phyloP scores from a whole-genome alignment of 2,329 filamentous ascomycete genomes.

The Cladosporium sp. region DNA sequence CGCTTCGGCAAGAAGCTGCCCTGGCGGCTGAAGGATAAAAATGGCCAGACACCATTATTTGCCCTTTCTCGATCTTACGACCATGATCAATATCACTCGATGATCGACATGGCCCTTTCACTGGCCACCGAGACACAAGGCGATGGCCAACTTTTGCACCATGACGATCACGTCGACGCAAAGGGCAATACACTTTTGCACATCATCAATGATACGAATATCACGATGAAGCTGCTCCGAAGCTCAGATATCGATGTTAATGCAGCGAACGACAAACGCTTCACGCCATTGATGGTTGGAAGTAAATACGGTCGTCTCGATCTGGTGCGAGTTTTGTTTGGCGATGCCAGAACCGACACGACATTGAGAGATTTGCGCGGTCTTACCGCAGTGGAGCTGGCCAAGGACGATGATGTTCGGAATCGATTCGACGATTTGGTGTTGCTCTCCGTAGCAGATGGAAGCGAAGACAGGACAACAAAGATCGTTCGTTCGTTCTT shows the following conservation, averaged over 20 bases:
- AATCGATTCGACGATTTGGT: slow-evolving; percentile 95
- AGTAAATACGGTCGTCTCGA: slow-evolving; percentile 97
- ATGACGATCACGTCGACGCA: slow-evolving; percentile 87
- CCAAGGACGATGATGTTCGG: slow-evolving; percentile 94
- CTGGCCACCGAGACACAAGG: slow-evolving; percentile 70
- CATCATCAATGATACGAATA: slow-evolving; percentile 79
- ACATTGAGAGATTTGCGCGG: slow-evolving; percentile 80
- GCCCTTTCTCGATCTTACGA: slow-evolving; percentile 94
- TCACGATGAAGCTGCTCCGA: slow-evolving; percentile 71
- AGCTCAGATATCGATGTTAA: slow-evolving; percentile 94
- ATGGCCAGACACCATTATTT: slow-evolving; percentile 96
- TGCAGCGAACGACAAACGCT: slow-evolving; percentile 88
- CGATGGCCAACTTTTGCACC: slow-evolving; percentile 74
- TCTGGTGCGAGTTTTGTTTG: slow-evolving; percentile 82
- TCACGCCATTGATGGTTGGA: slow-evolving; percentile 94
- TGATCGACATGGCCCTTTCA: slow-evolving; percentile 79
- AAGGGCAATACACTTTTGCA: slow-evolving; percentile 96
- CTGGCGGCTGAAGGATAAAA: slow-evolving; percentile 89
- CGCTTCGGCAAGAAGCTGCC: slow-evolving; percentile 73
- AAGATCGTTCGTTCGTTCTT: slow-evolving; percentile 94
- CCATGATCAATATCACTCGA: slow-evolving; percentile 76
- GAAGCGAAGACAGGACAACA: slow-evolving; percentile 75
- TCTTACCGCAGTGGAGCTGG: slow-evolving; percentile 88
- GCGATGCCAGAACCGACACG: slow-evolving; percentile 81
- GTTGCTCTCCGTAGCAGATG: slow-evolving; percentile 69